These are phyloP conservation scores for Globisporangium nodosum DNA, from an alignment of 352 stramenopile genomes.

Conservation along the genomic window DNA sequence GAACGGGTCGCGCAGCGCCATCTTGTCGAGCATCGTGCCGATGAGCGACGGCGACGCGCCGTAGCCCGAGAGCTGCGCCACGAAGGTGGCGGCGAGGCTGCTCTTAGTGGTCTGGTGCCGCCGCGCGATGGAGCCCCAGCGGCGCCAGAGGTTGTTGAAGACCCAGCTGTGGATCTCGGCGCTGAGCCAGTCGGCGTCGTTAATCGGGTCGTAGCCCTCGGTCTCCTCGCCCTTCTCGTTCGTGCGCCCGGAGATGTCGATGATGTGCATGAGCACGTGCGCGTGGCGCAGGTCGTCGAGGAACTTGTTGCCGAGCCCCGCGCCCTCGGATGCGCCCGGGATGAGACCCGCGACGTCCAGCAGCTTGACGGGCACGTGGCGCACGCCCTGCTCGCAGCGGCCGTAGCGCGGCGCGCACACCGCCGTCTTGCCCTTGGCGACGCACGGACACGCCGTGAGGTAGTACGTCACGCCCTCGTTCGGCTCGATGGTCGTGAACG, in stretches of 20 bases:
- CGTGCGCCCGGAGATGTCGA: slow-evolving; percentile 83
- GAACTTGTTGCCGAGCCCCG: slow-evolving; percentile 98
- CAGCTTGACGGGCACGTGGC: slow-evolving; percentile 80
- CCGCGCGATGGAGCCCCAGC: slow-evolving; percentile 74
- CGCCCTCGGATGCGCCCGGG: slow-evolving; percentile 83
- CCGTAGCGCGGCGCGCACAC: slow-evolving; percentile 75
- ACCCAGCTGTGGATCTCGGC: slow-evolving; percentile 87
- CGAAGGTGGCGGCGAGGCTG: slow-evolving; percentile 57
- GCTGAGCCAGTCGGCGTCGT: slow-evolving; percentile 85
- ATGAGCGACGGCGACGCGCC: slow-evolving; percentile 72
- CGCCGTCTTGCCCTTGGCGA: slow-evolving; percentile 43
- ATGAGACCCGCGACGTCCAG: slow-evolving; percentile 82
- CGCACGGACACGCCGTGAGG: slow-evolving; percentile 78
- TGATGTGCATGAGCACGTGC: slow-evolving; percentile 88
- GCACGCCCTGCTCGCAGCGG: slow-evolving; percentile 66
- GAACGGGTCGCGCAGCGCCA: slow-evolving; percentile 57
- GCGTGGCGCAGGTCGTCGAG: slow-evolving; percentile 89
- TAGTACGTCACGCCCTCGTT: slow-evolving; percentile 90
- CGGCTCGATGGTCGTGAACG: slow-evolving; percentile 88
- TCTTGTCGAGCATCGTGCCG: slow-evolving; percentile 55
- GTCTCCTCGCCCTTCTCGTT: slow-evolving; percentile 89
- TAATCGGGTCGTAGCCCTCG: slow-evolving; percentile 83
- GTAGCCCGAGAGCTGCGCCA: slow-evolving; percentile 76
- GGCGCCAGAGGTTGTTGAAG: slow-evolving; percentile 85
- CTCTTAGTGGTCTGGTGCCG: slow-evolving; percentile 72